Percentiles rank a stretch among this genome's conserved stretches.
Evolutionary conservation across 1,139 yeast genomes (phyloP).

Genomic region (Lodderomyces elongisporus): DNA sequence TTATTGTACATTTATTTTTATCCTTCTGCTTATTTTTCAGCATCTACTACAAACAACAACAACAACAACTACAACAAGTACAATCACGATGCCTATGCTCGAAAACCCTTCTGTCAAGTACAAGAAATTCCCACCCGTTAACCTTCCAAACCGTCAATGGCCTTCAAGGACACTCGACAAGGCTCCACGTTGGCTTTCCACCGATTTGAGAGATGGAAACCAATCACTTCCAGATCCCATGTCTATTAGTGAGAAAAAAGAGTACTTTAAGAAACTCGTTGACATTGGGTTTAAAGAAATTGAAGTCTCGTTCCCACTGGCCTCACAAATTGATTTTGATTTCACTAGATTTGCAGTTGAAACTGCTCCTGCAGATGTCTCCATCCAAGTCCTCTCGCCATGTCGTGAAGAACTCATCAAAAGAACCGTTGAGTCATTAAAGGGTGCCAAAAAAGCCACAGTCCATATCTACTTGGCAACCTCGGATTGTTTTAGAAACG

Average conservation of each 20-base stretch:
- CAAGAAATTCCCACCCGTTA: slow-evolving; percentile 59
- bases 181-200: slow-evolving; percentile 95
- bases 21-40: no score
- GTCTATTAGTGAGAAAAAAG: slow-evolving; percentile 85
- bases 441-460: slow-evolving; percentile 87
- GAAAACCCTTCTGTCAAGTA: slow-evolving; percentile 79
- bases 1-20: no score
- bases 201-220: slow-evolving; percentile 95
- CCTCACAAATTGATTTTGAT: slow-evolving; percentile 93
- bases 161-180: slow-evolving; percentile 68
- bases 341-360: slow-evolving; percentile 92
- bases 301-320: slow-evolving; percentile 95
- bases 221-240: slow-evolving; percentile 97
- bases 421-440: slow-evolving; percentile 83
- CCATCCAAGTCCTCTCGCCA: slow-evolving; percentile 87
- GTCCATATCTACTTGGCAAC: slow-evolving; percentile 91
- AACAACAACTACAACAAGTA: no score
- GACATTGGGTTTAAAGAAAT: slow-evolving; percentile 94
- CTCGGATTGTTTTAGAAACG: slow-evolving; percentile 84
- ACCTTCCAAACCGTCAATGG: slow-evolving; percentile 81
- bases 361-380: slow-evolving; percentile 88
- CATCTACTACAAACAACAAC: no score
- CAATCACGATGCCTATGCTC: slow-evolving; percentile 29
- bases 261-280: slow-evolving; percentile 78
- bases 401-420: slow-evolving; percentile 85